Conservation (phyloP, 1,139 yeast genomes). For the Lodderomyces pseudojiufengensis region DNA sequence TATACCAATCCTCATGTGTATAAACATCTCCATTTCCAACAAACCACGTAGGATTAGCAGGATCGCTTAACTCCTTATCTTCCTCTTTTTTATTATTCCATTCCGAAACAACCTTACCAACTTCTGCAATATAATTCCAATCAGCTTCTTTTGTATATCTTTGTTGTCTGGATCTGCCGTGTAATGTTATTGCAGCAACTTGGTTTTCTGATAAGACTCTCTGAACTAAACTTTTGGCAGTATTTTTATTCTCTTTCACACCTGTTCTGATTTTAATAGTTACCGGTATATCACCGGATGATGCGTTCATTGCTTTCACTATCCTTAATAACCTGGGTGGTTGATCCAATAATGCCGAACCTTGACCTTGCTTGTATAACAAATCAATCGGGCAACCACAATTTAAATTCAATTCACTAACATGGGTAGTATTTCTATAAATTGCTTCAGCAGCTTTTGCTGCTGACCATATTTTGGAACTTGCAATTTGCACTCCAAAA, state of each 20-base stretch:
- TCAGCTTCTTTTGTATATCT: constrained; percentile 88
- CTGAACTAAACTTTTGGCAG: constrained; percentile 73
- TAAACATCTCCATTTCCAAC: constrained; percentile 94
- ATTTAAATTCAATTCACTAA: constrained; percentile 82
- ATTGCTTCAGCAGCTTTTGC: constrained; percentile 85
- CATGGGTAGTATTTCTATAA: constrained; percentile 48
- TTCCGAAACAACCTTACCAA: constrained; percentile 64
- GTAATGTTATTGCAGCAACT: constrained; percentile 88
- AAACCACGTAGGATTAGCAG: constrained; percentile 47
- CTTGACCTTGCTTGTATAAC: constrained; percentile 89
- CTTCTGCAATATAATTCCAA: constrained; percentile 83
- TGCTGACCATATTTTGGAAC: constrained; percentile 91
- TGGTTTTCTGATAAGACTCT: constrained; percentile 74
- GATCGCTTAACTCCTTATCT: constrained; percentile 50
- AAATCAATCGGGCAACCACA: constrained; percentile 98
- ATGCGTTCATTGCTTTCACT: constrained; percentile 83
- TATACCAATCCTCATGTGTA: constrained; percentile 85
- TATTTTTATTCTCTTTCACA: constrained; percentile 75
- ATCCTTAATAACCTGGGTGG: constrained; percentile 78
- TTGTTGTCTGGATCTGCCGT: constrained; percentile 95
- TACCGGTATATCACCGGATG: constrained; percentile 85
- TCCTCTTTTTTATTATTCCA: constrained; percentile 52
- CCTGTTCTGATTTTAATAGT: constrained; percentile 94
- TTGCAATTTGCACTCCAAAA: constrained; percentile 91
- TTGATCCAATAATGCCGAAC: constrained; percentile 88